These are phyloP conservation scores for Rhipidocladum racemiflorum DNA, from an alignment of 176 grass and related monocot genomes.

Conservation along the genomic window DNA sequence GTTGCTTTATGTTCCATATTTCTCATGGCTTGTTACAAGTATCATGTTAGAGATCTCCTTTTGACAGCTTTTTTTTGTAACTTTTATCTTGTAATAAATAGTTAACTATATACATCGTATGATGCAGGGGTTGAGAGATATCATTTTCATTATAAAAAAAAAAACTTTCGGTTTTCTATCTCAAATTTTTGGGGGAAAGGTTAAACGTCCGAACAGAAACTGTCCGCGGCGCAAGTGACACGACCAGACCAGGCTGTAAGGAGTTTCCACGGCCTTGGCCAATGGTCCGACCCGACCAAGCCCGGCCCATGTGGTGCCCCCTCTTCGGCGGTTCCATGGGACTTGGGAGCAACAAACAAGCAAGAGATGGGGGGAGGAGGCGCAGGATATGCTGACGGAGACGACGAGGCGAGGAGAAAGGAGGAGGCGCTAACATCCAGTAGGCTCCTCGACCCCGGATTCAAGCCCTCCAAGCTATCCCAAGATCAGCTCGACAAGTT, in stretches of 20 bases:
- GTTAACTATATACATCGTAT: too few species aligned
- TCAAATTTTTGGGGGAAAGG: not conserved
- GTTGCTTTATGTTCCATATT: too few species aligned
- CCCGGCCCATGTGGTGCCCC: not conserved
- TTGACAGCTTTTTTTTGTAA: too few species aligned
- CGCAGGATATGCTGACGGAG: not conserved
- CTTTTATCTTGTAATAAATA: too few species aligned
- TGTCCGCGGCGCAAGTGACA: not conserved
- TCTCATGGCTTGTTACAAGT: too few species aligned
- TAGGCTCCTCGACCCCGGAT: slow-evolving; percentile 50
- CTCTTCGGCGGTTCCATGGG: slow-evolving; percentile 4
- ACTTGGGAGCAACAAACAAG: slow-evolving; percentile 15
- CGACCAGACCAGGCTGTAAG: not conserved
- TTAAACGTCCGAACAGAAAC: not conserved
- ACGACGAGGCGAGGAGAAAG: slow-evolving; percentile 40
- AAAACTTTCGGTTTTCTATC: not conserved
- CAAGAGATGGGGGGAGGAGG: slow-evolving; percentile 18
- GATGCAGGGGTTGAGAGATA: too few species aligned
- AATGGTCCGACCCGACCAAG: not conserved
- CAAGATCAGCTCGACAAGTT: slow-evolving; percentile 70
- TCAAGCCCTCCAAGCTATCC: slow-evolving; percentile 64
- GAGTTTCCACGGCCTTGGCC: not conserved
- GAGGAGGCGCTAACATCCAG: slow-evolving; percentile 53
- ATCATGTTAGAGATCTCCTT: too few species aligned
- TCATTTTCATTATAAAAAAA: not conserved